These are phyloP conservation scores for Suillus tomentosus DNA, from an alignment of 768 basidiomycete genomes.

Conservation along the genomic window DNA sequence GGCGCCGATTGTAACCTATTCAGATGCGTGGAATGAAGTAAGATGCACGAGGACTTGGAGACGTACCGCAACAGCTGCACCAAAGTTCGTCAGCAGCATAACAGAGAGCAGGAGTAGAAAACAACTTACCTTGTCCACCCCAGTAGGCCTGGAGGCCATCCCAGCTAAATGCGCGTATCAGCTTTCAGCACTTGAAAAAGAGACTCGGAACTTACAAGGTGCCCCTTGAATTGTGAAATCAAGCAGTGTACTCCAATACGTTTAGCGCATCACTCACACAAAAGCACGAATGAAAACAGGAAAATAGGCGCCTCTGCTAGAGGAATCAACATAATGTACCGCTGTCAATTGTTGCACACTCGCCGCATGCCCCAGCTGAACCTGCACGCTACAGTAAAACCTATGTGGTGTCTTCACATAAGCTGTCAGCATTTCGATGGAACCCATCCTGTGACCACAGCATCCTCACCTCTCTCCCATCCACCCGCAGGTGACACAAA, in stretches of 20 bases:
- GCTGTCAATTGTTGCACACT: not conserved
- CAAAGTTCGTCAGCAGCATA: not conserved
- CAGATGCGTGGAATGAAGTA: not conserved
- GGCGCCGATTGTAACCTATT: conserved; percentile 5
- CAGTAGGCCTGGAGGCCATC: conserved; percentile 25
- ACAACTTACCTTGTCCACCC: conserved; percentile 21
- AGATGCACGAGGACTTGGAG: not conserved
- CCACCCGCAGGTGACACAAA: conserved; percentile 25
- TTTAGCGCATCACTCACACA: not conserved
- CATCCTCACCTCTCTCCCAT: conserved; percentile 24
- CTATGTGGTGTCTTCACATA: conserved; percentile 18
- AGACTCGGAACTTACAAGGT: not conserved
- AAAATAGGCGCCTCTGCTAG: conserved; percentile 3
- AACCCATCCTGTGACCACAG: not conserved
- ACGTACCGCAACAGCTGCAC: not conserved
- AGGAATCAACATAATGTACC: not conserved
- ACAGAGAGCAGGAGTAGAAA: not conserved
- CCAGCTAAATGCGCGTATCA: conserved; percentile 14
- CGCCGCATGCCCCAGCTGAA: conserved; percentile 24
- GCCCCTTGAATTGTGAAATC: not conserved
- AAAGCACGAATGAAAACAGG: not conserved
- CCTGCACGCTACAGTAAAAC: conserved; percentile 22
- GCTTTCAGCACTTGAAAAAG: not conserved
- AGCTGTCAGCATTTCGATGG: conserved; percentile 9
- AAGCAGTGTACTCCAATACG: not conserved